A percentile compares a stretch with the other conserved stretches of the same genome.
phyloP scores from a whole-genome alignment of 2,329 filamentous ascomycete genomes.

The Phyllosticta citrichinensis region DNA sequence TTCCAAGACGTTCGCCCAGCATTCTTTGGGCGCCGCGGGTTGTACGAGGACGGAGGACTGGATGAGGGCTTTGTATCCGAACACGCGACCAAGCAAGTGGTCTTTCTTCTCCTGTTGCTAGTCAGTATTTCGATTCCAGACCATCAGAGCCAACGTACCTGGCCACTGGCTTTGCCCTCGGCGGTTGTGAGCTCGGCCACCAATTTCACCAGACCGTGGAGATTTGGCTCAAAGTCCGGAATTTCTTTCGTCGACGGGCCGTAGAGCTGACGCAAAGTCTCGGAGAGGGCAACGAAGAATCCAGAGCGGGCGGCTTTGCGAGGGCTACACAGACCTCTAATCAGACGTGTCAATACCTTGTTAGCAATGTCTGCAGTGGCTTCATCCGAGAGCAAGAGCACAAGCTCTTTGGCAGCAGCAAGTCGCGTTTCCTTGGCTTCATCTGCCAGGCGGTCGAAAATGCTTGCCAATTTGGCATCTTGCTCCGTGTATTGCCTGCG shows the following conservation, averaged over 20 bases:
- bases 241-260: constrained; percentile 28
- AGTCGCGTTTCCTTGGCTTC: constrained; percentile 35
- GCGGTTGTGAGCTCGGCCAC: constrained; percentile 44
- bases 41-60: constrained; percentile 64
- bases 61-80: constrained; percentile 78
- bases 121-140: neutral
- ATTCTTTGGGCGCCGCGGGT: constrained; percentile 40
- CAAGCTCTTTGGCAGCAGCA: constrained; percentile 35
- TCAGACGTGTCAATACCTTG: constrained; percentile 43
- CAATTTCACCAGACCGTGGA: constrained; percentile 39
- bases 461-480: constrained; percentile 33
- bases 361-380: constrained; percentile 30
- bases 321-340: constrained; percentile 80
- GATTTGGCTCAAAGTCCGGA: constrained; percentile 25
- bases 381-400: constrained; percentile 31
- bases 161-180: constrained; percentile 42
- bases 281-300: constrained; percentile 80
- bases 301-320: constrained; percentile 81
- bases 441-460: constrained; percentile 38
- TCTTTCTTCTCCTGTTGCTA: constrained; percentile 67
- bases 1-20: constrained; percentile 60
- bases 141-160: constrained; percentile 33
- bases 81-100: constrained; percentile 73
- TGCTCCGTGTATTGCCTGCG: constrained; percentile 29
- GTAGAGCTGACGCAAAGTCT: constrained; percentile 64